phyloP scores from a whole-genome alignment of 306 rosid species.

The Medicago truncatula region DNA sequence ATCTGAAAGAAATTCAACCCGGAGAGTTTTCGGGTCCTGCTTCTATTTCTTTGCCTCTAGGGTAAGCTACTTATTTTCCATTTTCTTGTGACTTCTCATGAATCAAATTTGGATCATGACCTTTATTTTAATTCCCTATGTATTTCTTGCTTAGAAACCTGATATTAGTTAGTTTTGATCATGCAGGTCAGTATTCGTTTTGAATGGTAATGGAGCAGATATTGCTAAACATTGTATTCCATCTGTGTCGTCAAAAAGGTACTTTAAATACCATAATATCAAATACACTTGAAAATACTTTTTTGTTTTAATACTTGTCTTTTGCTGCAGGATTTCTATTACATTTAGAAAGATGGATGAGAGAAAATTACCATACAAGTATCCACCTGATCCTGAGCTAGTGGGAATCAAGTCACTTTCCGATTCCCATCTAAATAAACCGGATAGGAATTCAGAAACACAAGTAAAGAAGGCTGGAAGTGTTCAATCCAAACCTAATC shows the following conservation, averaged over 20 bases:
- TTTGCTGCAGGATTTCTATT: slow-evolving; percentile 64
- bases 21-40: slow-evolving; percentile 59
- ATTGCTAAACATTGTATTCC: slow-evolving; percentile 66
- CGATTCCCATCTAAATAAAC: slow-evolving; percentile 24
- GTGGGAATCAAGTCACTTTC: slow-evolving; percentile 48
- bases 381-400: slow-evolving; percentile 50
- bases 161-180: slow-evolving; percentile 4
- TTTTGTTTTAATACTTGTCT: not conserved
- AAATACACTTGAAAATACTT: not conserved
- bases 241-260: slow-evolving; percentile 60
- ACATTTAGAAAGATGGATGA: slow-evolving; percentile 70
- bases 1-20: slow-evolving; percentile 37
- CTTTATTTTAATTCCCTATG: not conserved
- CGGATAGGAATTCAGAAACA: slow-evolving; percentile 9
- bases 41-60: slow-evolving; percentile 51
- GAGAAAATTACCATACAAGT: slow-evolving; percentile 52
- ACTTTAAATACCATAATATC: not conserved
- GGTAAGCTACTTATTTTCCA: slow-evolving; percentile 47
- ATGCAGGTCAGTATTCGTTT: slow-evolving; percentile 59
- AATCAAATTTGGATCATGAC: slow-evolving; percentile 14
- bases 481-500: slow-evolving; percentile 24
- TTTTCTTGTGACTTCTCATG: slow-evolving; percentile 3
- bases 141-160: not conserved
- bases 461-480: slow-evolving; percentile 2
- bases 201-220: slow-evolving; percentile 65